Base-by-base conservation (phyloP, 2,329 filamentous ascomycete genomes). In the Talaromyces sp. region DNA sequence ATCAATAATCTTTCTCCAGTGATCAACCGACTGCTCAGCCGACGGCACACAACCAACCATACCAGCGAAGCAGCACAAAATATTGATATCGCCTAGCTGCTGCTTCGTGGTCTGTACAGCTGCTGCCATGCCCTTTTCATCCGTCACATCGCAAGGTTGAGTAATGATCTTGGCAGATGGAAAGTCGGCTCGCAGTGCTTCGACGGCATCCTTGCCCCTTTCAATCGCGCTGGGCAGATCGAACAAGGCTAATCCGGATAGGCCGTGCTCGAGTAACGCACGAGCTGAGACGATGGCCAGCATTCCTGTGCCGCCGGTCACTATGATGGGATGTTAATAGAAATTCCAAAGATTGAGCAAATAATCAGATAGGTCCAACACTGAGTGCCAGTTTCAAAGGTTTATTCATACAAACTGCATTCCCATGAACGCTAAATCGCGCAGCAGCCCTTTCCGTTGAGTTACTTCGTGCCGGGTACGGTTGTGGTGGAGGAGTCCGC, bases 211-310 rank as follows among this genome's bases (percentile, higher is more conserved):
- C 61, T 75, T 70, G 1, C 80, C 73, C 33, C 68, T 56, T 36
- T 70, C 65, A 49, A 69, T 73, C 2, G 80, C 76, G 4, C 75
- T 69, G 66, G 82, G 76, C 13, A 87, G 69, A 70, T 90, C 88
- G 69, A 88, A 83, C 32, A 91, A 79, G 49, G 80, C 80, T 11
- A 90, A 75, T 2, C 83, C 84, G 0, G 76, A 70, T 1, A 85
- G 76, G 8, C 88, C 88, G 68, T 91, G 88, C 72, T 91, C 87
- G 42, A 91, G 85, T 22, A 91, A 80, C 1, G 88, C 88, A 53
- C 81, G 76, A 1, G 83, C 83, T 30, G 82, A 81, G 60, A 80
- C 78, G 9, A 87, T 78, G 7, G 85, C 87, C 0, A 90, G 77
- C 11, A 82, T 85, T 4, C 88, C 88, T 15, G 85, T 83, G 33